phyloP scores from a whole-genome alignment of 371 early-diverging fungal genomes.

The Apophysomyces trapeziformis region DNA sequence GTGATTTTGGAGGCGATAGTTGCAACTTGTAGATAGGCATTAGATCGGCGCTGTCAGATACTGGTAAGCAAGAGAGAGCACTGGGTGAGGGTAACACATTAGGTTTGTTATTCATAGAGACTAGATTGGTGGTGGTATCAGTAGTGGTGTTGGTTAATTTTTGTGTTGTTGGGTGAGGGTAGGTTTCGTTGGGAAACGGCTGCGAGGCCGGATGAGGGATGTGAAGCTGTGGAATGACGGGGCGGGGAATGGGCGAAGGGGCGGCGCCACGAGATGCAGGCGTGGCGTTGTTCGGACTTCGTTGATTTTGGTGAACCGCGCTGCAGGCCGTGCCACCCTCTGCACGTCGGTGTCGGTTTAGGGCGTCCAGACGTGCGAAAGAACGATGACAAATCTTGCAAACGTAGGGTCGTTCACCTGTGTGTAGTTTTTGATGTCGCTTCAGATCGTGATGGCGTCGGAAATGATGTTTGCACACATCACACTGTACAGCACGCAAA shows the following conservation, averaged over 20 bases:
- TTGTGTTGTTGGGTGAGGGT: constrained; percentile 15
- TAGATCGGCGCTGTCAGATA: constrained; percentile 19
- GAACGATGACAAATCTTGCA: constrained; percentile 61
- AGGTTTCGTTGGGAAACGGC: constrained; percentile 23
- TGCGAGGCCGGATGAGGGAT: constrained; percentile 33
- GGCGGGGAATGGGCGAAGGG: constrained; percentile 15
- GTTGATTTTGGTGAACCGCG: constrained; percentile 17
- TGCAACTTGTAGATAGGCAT: constrained; percentile 17
- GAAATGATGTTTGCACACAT: constrained; percentile 47
- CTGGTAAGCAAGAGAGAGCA: constrained; percentile 20
- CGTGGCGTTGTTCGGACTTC: constrained; percentile 20
- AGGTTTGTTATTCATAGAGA: constrained; percentile 13
- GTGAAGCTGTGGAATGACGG: constrained; percentile 30
- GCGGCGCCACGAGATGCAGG: constrained; percentile 9
- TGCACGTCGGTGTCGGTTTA: constrained; percentile 72
- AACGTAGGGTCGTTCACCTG: constrained; percentile 63
- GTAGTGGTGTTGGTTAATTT: constrained; percentile 15
- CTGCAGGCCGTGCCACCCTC: constrained; percentile 64
- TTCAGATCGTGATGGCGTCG: constrained; percentile 68
- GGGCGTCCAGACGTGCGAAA: constrained; percentile 71
- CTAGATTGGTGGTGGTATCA: constrained; percentile 18
- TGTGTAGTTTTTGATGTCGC: constrained; percentile 65
- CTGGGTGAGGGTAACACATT: constrained; percentile 20
- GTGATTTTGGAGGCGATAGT: constrained; percentile 13
- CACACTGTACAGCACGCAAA: constrained; percentile 33